Conservation (phyloP, 1,284 basidiomycete genomes). For the Tetrapyrgos nigripes region DNA sequence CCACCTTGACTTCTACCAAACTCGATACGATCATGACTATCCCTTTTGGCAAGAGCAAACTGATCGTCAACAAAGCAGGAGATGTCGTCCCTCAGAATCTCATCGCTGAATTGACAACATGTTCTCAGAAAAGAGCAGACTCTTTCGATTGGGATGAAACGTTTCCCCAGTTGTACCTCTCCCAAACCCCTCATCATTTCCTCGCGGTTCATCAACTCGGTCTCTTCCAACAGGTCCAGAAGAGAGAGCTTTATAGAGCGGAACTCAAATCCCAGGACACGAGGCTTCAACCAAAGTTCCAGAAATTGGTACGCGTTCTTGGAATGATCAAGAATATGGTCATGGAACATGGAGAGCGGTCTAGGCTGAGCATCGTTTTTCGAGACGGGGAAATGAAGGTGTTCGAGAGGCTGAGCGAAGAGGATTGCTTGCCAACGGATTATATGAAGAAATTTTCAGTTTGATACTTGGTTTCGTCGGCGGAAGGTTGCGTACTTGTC, state of each 20-base stretch:
- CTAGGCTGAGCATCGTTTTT: constrained; percentile 54
- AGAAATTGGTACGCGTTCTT: constrained; percentile 47
- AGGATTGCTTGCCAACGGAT: constrained; percentile 48
- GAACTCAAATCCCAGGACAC: constrained; percentile 38
- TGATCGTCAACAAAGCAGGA: constrained; percentile 48
- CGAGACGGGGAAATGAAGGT: constrained; percentile 45
- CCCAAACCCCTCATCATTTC: constrained; percentile 58
- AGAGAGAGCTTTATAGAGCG: constrained; percentile 41
- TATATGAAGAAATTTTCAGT: constrained; percentile 40
- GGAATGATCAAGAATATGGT: constrained; percentile 48
- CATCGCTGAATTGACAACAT: constrained; percentile 56
- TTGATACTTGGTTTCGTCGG: not conserved
- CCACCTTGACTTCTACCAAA: not conserved
- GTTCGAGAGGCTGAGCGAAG: constrained; percentile 44
- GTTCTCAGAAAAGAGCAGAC: constrained; percentile 36
- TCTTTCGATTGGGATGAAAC: constrained; percentile 52
- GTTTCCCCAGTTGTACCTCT: constrained; percentile 61
- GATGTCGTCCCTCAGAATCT: constrained; percentile 47
- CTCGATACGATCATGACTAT: not conserved
- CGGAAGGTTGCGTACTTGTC: too few species aligned
- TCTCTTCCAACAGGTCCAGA: constrained; percentile 48
- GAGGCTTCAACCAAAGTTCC: constrained; percentile 40
- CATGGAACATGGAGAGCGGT: constrained; percentile 47
- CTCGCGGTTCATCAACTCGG: constrained; percentile 56
- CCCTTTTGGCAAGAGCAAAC: not conserved